phyloP scores from a whole-genome alignment of 345 rosid species.

The Salix viminalis region DNA sequence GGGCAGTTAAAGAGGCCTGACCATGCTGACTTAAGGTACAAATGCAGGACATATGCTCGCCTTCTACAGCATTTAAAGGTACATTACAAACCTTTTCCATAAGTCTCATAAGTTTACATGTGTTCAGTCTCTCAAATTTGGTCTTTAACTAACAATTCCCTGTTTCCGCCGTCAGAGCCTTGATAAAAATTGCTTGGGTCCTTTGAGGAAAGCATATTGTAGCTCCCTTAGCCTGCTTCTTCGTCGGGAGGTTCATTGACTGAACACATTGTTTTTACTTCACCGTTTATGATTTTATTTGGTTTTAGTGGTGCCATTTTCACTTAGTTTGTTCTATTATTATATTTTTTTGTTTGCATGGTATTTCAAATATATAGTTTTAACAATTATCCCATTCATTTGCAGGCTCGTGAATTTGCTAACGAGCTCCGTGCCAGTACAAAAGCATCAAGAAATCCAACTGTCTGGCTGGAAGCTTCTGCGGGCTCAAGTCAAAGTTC shows the following conservation, averaged over 20 bases:
- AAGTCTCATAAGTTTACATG: slow-evolving; percentile 5
- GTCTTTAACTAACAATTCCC: slow-evolving; percentile 17
- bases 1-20: slow-evolving; percentile 99
- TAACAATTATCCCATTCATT: slow-evolving; percentile 13
- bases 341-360: background rate
- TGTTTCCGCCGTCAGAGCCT: slow-evolving; percentile 56
- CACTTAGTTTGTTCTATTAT: background rate
- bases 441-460: slow-evolving; percentile 89
- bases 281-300: background rate
- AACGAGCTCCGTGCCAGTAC: slow-evolving; percentile 99
- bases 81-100: slow-evolving; percentile 5
- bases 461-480: slow-evolving; percentile 94
- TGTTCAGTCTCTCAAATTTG: background rate
- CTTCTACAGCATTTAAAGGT: slow-evolving; percentile 97
- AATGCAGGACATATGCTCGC: slow-evolving; percentile 99
- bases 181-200: slow-evolving; percentile 81
- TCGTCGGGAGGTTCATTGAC: slow-evolving; percentile 75
- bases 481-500: slow-evolving; percentile 73
- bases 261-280: background rate
- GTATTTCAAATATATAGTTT: background rate
- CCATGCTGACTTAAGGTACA: slow-evolving; percentile 97
- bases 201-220: slow-evolving; percentile 95
- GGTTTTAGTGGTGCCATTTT: background rate
- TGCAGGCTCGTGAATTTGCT: slow-evolving; percentile 96
- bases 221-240: slow-evolving; percentile 94